These are phyloP conservation scores for Cyclocybe aegerita DNA, from an alignment of 768 basidiomycete species.

Conservation along the genomic window DNA sequence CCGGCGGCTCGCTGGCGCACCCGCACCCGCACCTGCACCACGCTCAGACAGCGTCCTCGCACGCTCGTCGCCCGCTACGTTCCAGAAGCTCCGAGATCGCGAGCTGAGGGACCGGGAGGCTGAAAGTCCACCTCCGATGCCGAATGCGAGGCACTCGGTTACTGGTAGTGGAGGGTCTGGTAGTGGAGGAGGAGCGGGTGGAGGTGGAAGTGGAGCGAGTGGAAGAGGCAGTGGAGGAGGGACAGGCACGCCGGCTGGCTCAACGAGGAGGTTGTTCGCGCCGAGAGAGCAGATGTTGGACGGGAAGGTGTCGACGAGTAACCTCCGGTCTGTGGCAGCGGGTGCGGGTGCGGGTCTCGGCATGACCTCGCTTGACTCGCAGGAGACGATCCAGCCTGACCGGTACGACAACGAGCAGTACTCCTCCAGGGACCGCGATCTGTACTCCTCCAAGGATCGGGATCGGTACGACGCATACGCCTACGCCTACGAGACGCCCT, in stretches of 20 bases:
- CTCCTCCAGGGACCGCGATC: neutral
- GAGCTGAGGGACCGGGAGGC: conserved; percentile 25
- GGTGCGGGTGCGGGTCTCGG: conserved; percentile 4
- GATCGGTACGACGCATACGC: conserved; percentile 34
- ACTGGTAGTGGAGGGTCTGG: neutral
- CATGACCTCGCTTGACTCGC: conserved; percentile 40
- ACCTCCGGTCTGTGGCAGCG: neutral
- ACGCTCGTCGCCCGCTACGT: conserved; percentile 33
- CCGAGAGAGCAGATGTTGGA: conserved; percentile 46
- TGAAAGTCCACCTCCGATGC: conserved; percentile 20
- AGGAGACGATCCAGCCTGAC: conserved; percentile 36
- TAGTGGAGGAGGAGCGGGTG: neutral
- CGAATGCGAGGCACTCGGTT: conserved; percentile 2
- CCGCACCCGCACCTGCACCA: neutral
- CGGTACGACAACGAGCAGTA: neutral
- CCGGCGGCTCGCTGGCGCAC: conserved; percentile 29
- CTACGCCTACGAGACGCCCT: conserved; percentile 30
- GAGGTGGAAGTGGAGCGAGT: too few species aligned
- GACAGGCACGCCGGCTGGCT: conserved; percentile 2
- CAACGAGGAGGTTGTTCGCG: conserved; percentile 53
- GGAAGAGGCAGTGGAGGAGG: too few species aligned
- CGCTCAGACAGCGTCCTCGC: conserved; percentile 35
- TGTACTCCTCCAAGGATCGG: neutral
- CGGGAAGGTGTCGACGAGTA: conserved; percentile 1
- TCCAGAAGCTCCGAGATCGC: conserved; percentile 26